Conservation (phyloP, 1,284 basidiomycete genomes). For the Bondarzewia mesenterica region DNA sequence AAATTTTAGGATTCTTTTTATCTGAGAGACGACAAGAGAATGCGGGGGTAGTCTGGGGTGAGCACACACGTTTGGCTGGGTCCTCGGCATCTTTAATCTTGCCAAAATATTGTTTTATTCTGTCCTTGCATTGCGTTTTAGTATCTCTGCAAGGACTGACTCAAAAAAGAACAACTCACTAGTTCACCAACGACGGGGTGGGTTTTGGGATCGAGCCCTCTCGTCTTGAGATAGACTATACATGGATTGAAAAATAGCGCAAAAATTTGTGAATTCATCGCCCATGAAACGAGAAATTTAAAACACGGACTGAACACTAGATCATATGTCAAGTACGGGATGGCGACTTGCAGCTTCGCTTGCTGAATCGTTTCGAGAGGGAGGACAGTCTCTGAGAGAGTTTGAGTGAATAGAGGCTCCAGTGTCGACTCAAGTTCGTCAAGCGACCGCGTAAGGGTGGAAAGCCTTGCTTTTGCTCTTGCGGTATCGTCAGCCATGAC, state of each 20-base stretch:
- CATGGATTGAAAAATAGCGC: too few species aligned
- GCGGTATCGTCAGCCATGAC: slow-evolving; percentile 48
- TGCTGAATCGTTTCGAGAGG: slow-evolving; percentile 67
- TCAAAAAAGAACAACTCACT: slow-evolving; percentile 29
- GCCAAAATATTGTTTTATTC: slow-evolving; percentile 69
- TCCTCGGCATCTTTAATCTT: slow-evolving; percentile 73
- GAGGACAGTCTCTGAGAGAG: slow-evolving; percentile 56
- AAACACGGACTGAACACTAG: slow-evolving; percentile 64
- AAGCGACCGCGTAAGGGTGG: slow-evolving; percentile 45
- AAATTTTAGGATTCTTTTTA: too few species aligned
- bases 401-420: slow-evolving; percentile 53
- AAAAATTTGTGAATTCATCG: slow-evolving; percentile 4
- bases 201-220: slow-evolving; percentile 68
- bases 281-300: slow-evolving; percentile 1
- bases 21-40: neutral
- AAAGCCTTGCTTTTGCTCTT: slow-evolving; percentile 47
- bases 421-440: slow-evolving; percentile 59
- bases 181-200: slow-evolving; percentile 71
- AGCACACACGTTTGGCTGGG: slow-evolving; percentile 45
- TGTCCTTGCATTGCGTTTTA: slow-evolving; percentile 38
- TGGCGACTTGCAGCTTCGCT: slow-evolving; percentile 65
- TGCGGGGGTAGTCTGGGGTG: too few species aligned
- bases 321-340: slow-evolving; percentile 77
- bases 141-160: neutral
- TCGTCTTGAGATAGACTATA: slow-evolving; percentile 71